Evolutionary conservation across 495 filamentous ascomycete genomes (phyloP).

Genomic region (Penicillium ucsense): DNA sequence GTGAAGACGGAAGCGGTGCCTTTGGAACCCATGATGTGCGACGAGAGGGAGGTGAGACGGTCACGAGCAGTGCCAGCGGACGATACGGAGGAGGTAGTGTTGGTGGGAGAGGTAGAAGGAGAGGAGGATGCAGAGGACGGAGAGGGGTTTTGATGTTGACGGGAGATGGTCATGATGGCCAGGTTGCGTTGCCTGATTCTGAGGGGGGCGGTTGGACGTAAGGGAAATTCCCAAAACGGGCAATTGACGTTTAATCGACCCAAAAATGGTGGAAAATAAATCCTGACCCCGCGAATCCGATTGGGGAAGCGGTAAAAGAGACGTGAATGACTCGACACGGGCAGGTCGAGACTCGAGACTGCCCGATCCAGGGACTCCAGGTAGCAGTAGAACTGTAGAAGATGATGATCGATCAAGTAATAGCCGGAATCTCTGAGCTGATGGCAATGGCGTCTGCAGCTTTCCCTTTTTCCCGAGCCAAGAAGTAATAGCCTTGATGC

Average conservation of each 20-base stretch:
- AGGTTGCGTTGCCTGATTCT: background rate
- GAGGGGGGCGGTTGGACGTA: background rate
- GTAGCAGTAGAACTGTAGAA: too few species aligned
- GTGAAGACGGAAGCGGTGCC: slow-evolving; percentile 58
- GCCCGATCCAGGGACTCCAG: too few species aligned
- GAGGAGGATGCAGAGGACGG: slow-evolving; percentile 10
- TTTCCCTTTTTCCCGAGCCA: too few species aligned
- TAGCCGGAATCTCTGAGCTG: too few species aligned
- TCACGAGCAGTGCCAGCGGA: slow-evolving; percentile 10
- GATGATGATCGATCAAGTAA: too few species aligned
- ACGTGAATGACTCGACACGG: too few species aligned
- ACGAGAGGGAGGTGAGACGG: slow-evolving; percentile 33
- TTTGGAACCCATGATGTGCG: slow-evolving; percentile 38
- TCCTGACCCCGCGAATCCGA: too few species aligned
- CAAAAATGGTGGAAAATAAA: slow-evolving; percentile 13
- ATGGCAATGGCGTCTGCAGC: too few species aligned
- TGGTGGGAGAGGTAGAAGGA: background rate
- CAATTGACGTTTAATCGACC: slow-evolving; percentile 3
- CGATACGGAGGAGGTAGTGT: slow-evolving; percentile 13
- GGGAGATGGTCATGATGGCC: slow-evolving; percentile 6
- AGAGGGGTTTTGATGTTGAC: slow-evolving; percentile 11
- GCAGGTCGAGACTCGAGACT: too few species aligned
- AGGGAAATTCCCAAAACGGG: background rate
- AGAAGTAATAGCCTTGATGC: too few species aligned
- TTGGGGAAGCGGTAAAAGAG: too few species aligned